These are phyloP conservation scores for Pichia membranifaciens DNA, from an alignment of 805 yeast genomes.

Conservation along the genomic window DNA sequence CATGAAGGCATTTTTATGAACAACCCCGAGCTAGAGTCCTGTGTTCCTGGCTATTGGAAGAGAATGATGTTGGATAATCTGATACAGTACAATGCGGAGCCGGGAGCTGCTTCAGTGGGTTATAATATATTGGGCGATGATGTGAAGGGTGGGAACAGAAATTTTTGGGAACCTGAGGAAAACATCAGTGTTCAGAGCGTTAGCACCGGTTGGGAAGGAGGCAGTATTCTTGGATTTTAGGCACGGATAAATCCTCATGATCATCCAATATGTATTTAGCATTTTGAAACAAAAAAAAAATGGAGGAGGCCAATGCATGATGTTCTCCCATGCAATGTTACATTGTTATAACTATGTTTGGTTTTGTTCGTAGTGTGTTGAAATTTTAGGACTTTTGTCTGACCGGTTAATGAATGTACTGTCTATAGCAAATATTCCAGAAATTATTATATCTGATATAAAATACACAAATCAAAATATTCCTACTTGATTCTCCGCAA, in stretches of 20 bases:
- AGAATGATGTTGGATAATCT: slow-evolving; percentile 24
- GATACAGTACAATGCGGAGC: slow-evolving; percentile 16
- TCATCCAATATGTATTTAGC: too few species aligned
- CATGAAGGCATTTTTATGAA: slow-evolving; percentile 22
- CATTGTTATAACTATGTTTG: too few species aligned
- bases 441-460: too few species aligned
- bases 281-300: neutral
- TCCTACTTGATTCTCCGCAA: too few species aligned
- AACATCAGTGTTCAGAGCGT: slow-evolving; percentile 9
- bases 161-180: slow-evolving; percentile 15
- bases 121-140: slow-evolving; percentile 5
- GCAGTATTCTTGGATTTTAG: slow-evolving; percentile 3
- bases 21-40: slow-evolving; percentile 27
- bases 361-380: too few species aligned
- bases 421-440: too few species aligned
- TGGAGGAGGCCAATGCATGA: too few species aligned
- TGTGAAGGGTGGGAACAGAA: neutral
- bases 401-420: too few species aligned
- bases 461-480: too few species aligned
- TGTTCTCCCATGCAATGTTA: too few species aligned
- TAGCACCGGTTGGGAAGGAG: slow-evolving; percentile 12
- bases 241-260: neutral
- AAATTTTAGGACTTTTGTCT: too few species aligned
- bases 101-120: neutral
- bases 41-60: slow-evolving; percentile 27